Base-by-base conservation (phyloP, 148 eudicot species). In the Persicaria tinctoria region DNA sequence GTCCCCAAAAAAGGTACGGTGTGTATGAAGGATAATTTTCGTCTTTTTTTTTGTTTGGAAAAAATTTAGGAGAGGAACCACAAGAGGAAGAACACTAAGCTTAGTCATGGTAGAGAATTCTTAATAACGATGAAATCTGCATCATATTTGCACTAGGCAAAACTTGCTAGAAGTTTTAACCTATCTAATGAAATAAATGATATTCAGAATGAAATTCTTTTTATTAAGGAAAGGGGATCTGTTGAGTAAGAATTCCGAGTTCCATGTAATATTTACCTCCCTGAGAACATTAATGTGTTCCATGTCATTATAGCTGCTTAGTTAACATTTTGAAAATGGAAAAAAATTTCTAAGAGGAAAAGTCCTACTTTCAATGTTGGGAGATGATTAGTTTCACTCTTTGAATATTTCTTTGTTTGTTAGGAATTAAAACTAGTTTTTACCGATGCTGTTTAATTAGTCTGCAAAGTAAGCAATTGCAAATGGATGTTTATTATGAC, bases 1-100 rank as follows among this genome's bases (percentile, higher is more conserved):
- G 73, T 82, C 79, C 46, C 89, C 82, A 5, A 92, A 89, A 79
- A 92, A 92, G 94, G 97, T 95, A 86, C 10, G 23, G 9, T 23
- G 56, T 59, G 76, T 57, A 59, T 46, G 46, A 20, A 57, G 71
- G 51, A 74, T 51, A 63, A 3, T 6, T 18, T 18, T 75, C 23
- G 12, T 41, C 14, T 11, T 32, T 32, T 32, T 32, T 32, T 1
- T 32, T 32, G 41, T 32, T 32, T 32, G 41, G 41, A 32, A 32
- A 32, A 32, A 32, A 32, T 32, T 32, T 32, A 32, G 41, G 41
- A 32, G 41, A 1, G 3, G 3, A 32, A 32, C 41, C 41, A 32
- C 41, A 32, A 32, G 41, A 60, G 66, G 9, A 60, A 9, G 66
- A 60, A 23, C 41, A 23, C 23, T 18, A 20, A 2, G 66, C 38